Base-by-base conservation (phyloP, 1,284 basidiomycete species). In the Bondarzewia mesenterica region DNA sequence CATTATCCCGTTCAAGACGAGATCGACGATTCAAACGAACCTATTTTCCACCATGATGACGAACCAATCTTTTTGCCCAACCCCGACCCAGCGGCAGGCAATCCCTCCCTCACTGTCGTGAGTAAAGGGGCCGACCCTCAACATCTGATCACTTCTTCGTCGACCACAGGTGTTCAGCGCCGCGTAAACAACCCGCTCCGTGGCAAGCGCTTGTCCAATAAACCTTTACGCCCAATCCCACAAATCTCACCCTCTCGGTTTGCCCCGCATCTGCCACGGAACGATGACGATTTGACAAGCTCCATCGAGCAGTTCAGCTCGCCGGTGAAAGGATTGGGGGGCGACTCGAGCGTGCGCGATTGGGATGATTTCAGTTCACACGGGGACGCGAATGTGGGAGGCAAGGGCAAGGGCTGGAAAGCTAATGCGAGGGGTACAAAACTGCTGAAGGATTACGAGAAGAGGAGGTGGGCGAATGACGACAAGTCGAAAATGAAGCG, bases 241-340 rank as follows among this genome's bases (percentile, higher is more conserved):
- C 48, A 46, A n/a, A 32, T 50, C 14, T 50, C 48, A 15, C 48
- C 48, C 15, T 39, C 48, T 10, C 25, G 22, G 14, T 50, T 50
- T 23, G 29, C 29, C 14, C 41, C 41, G 4, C 47, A 44, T 44
- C 27, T 49, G 5, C 44, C 44, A 36, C 29, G 38, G 20, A 22
- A 32, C 4, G 29, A 39, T 18, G 37, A 12, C 2, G 37, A n/a
- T 12, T 32, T 35, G 18, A n/a, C 22, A 10, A 44, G 42, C 18
- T 44, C 42, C 6, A 49, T 49, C 35, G 47, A 49, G 27, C 47
- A 49, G 32, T 49, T 49, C 47, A 38, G 35, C 42, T 49, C 47
- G 7, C 47, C 47, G 12, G 32, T 22, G 20, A 49, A 49, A 32
- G 15, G 21, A 3, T 14, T 14, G 15, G 32, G 18, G 25, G 12